Base-by-base conservation (phyloP, 2,329 filamentous ascomycete species). In the Alternaria solani region DNA sequence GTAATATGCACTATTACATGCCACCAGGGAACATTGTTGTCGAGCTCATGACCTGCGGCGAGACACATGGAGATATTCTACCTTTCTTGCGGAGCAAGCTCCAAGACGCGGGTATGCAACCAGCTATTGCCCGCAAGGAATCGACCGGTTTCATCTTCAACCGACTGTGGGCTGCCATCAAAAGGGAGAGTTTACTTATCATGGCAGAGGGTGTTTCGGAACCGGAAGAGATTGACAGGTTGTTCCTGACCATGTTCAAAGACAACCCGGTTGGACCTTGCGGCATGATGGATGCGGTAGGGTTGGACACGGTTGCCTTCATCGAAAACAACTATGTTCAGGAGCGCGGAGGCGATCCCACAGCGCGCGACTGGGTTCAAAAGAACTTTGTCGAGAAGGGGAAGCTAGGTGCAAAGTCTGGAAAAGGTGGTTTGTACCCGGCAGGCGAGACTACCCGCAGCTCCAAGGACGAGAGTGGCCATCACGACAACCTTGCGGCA, bases 61-160 rank as follows among this genome's bases (percentile, higher is more conserved):
- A 76, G 23, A 87, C 85, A 0, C 63, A 78, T 9, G 55, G 65
- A 0, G 72, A 63, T 1, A 79, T 86, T 5, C 81, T 86, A 46
- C 75, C 79, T 0, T 85, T 85, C 60, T 61, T 87, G 43, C 74
- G 74, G 3, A 73, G 80, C 16, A 73, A 77, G 36, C 79, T 78
- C 3, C 66, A 68, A 20, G 79, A 81, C n/a, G 78, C 75, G 3
- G 83, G 79, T 0, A 78, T 80, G 32, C 67, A 75, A 3, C 83
- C 83, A 0, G 78, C 80, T 23, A 67, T 78, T 5, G 83, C 83
- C 0, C 65, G 76, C 7, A 82, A 81, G 49, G 81, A 86, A 62
- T 85, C 83, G 0, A 85, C 84, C 0, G 82, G 85, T 0, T 83
- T 87, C 62, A 82, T 87, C 36, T 84, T 86, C 66, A 87, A 87